Conservation (phyloP, 345 rosid species). For the Boechera stricta region DNA sequence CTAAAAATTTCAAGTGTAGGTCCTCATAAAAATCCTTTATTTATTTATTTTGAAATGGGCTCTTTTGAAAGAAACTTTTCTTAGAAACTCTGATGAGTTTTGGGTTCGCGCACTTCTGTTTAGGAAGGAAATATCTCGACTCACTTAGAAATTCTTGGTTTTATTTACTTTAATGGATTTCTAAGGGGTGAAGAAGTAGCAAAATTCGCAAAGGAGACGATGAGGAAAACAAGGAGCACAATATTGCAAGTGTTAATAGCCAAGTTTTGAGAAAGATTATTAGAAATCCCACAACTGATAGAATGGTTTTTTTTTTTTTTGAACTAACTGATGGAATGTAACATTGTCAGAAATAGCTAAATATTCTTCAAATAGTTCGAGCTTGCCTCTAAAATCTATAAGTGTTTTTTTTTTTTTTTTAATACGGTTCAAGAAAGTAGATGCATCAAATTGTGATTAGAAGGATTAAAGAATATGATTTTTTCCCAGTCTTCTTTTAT, state of each 20-base stretch:
- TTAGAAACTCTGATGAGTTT: not conserved
- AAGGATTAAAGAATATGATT: conserved; percentile 3
- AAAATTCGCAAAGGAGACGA: not conserved
- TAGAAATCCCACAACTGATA: not conserved
- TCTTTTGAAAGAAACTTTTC: not conserved
- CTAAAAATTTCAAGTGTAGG: too few relatives aligned
- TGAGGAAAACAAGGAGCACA: not conserved
- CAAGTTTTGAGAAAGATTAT: not conserved
- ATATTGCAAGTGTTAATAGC: not conserved
- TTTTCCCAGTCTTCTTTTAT: not conserved
- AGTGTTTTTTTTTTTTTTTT: not conserved
- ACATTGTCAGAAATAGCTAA: not conserved
- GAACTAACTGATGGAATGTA: too few relatives aligned
- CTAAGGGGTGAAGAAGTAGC: too few relatives aligned
- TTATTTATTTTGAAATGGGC: not conserved
- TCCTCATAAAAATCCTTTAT: too few relatives aligned
- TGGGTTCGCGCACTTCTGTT: not conserved
- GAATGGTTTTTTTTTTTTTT: not conserved
- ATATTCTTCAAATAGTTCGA: not conserved
- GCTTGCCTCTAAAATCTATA: not conserved
- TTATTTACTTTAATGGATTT: too few relatives aligned
- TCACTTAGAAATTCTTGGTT: too few relatives aligned
- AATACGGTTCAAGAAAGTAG: conserved; percentile 1
- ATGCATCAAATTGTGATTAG: not conserved
- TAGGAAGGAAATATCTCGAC: too few relatives aligned